These are phyloP conservation scores for Alnus glutinosa DNA, from an alignment of 306 rosid genomes.

Conservation along the genomic window DNA sequence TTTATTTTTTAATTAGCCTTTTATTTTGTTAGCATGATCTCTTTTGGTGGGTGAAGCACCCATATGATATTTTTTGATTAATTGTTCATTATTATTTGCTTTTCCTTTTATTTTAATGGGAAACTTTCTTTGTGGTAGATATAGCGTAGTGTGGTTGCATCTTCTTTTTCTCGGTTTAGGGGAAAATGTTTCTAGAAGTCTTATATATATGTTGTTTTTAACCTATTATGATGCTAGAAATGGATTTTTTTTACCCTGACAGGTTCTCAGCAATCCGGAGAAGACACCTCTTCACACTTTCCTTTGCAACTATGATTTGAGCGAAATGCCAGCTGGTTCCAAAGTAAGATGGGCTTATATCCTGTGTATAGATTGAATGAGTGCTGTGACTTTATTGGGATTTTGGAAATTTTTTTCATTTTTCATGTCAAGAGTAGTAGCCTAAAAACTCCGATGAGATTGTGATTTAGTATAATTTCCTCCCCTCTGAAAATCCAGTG, in stretches of 20 bases:
- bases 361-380: not conserved
- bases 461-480: not conserved
- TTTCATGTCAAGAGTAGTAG: not conserved
- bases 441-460: not conserved
- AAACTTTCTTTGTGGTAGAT: not conserved
- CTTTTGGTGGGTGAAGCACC: not conserved
- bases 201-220: constrained; percentile 1
- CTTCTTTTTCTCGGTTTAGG: constrained; percentile 1
- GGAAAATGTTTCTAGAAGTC: not conserved
- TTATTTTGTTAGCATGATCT: not conserved
- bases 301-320: constrained; percentile 95
- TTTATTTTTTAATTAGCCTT: not conserved
- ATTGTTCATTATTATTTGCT: not conserved
- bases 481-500: not conserved
- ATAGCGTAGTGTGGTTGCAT: not conserved
- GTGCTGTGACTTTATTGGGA: not conserved
- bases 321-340: constrained; percentile 94
- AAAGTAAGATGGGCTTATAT: constrained; percentile 58
- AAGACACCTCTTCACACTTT: constrained; percentile 98
- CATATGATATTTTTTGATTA: not conserved
- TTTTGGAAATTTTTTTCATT: not conserved
- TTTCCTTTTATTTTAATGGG: not conserved
- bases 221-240: not conserved
- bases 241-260: constrained; percentile 21
- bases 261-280: constrained; percentile 99